Conservation (phyloP, 371 early-diverging fungal genomes). For the Apophysomyces sp. region DNA sequence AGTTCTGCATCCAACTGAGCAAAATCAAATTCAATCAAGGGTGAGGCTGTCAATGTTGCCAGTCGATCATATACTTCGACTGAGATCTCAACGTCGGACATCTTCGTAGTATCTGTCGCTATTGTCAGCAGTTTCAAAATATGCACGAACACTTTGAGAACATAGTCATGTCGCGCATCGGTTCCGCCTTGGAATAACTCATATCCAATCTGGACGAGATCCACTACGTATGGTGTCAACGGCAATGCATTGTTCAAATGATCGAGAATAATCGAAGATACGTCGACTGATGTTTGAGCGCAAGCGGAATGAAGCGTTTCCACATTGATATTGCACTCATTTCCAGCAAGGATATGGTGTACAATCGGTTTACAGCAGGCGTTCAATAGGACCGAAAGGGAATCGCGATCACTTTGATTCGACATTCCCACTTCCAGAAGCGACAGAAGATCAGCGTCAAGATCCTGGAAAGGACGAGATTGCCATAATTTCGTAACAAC, state of each 20-base stretch:
- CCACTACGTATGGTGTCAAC: constrained; percentile 19
- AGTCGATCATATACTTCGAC: constrained; percentile 24
- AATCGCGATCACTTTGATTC: constrained; percentile 6
- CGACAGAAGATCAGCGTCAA: constrained; percentile 20
- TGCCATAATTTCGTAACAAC: constrained; percentile 27
- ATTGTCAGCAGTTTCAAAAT: constrained; percentile 18
- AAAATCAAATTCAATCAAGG: constrained; percentile 11
- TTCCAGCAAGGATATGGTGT: constrained; percentile 31
- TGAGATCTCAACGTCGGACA: constrained; percentile 17
- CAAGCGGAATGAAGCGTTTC: constrained; percentile 17
- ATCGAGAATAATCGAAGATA: constrained; percentile 16
- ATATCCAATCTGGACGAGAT: constrained; percentile 23
- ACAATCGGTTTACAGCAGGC: constrained; percentile 26
- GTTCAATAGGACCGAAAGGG: constrained; percentile 17
- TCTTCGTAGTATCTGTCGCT: constrained; percentile 17
- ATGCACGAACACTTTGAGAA: constrained; percentile 6
- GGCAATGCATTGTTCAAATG: constrained; percentile 1
- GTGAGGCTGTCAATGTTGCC: not conserved
- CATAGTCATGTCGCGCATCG: not conserved
- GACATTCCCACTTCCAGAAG: constrained; percentile 24
- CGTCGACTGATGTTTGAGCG: constrained; percentile 16
- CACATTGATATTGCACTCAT: constrained; percentile 15
- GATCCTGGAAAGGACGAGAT: constrained; percentile 5
- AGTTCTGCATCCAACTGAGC: constrained; percentile 26
- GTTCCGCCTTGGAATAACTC: not conserved